Evolutionary conservation across 2,329 filamentous ascomycete genomes (phyloP).

Genomic region (Pestalotiopsis sp.): DNA sequence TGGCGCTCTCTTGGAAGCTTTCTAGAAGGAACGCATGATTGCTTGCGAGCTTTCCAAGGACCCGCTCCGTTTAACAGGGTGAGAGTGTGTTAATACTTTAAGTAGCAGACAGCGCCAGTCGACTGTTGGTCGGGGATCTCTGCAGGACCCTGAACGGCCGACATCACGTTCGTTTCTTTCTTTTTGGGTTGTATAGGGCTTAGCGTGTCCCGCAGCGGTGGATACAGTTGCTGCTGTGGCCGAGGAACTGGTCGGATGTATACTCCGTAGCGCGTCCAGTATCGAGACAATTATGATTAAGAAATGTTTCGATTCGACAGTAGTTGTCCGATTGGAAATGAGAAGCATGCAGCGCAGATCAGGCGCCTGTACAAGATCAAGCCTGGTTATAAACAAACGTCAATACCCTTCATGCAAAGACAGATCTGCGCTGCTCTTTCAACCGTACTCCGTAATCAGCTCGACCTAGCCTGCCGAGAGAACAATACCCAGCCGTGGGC

Average conservation of each 20-base stretch:
- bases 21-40: background rate
- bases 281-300: background rate
- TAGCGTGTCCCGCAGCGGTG: background rate
- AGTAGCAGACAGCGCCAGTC: conserved; percentile 2
- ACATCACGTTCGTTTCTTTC: background rate
- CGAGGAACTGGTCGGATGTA: background rate
- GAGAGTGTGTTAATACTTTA: conserved; percentile 1
- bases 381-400: background rate
- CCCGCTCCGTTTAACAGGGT: background rate
- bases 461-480: background rate
- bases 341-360: background rate
- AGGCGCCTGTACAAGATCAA: background rate
- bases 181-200: background rate
- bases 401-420: background rate
- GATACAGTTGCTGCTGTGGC: too few species aligned
- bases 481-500: background rate
- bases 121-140: background rate
- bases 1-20: background rate
- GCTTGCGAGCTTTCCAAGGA: too few species aligned
- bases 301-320: background rate
- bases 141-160: background rate
- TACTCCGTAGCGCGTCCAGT: background rate
- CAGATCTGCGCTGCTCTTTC: background rate
- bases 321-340: background rate
- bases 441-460: background rate